Evolutionary conservation across 2,329 filamentous ascomycete species (phyloP), one percentile per base, ranked within the genome.

Genomic region (Clonostachys sp.): DNA sequence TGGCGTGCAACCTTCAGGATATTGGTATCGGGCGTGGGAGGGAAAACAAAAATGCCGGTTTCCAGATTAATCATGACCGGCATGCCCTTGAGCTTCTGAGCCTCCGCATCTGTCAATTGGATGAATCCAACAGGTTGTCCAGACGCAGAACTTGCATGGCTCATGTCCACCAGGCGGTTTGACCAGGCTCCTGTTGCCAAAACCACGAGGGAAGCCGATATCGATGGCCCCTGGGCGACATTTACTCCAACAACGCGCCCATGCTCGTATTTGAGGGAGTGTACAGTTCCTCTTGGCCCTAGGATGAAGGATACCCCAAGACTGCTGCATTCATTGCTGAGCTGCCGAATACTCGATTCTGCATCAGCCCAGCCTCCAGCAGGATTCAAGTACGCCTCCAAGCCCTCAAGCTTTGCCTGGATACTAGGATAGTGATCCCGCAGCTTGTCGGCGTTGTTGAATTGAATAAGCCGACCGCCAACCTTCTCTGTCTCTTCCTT

Each of bases 151-250:
- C 76, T 78, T 13, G 82, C 74, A 41, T 84, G 83, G 24, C 77
- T 72, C 2, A 88, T 67, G 55, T 86, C 80, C 41, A 89, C 13
- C 1, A 67, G 43, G 2, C 55, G 45, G 13, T 63, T 64, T 13
- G 83, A 83, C 85, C 86, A 89, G 4, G 86, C 84, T 10, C 86
- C 86, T 2, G 84, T 78, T 2, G 86, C 82, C 4, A 90, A 66
- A 2, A 89, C 70, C 10, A 82, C 79, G 8, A 85, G 68, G 48
- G 80, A 75, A 2, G 83, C 83, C 2, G 62, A 62, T 6, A 87
- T 53, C 5, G 64, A 67, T 9, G 65, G 63, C 3, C 73, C 73
- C 30, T 57, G 49, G 0, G 56, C 51, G 1, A 58, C 51, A 8
- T 61, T 54, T 4, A 65, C 55, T 2, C 61, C 61, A 1, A 53